Evolutionary conservation across 2,329 filamentous ascomycete genomes (phyloP).

Genomic region (Chaetomium sp.): DNA sequence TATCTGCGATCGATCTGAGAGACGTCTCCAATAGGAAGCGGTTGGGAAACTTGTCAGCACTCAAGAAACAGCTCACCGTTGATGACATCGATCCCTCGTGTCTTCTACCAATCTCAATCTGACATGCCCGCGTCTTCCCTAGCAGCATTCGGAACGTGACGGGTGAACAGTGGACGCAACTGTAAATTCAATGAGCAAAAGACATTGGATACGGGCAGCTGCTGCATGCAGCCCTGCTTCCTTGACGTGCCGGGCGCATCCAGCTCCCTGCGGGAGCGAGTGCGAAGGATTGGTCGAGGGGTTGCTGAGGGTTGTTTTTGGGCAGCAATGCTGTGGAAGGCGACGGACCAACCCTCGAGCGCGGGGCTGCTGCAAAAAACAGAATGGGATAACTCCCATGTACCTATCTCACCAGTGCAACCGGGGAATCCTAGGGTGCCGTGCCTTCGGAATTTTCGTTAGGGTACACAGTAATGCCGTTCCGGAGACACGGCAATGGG

Average conservation of each 20-base stretch:
- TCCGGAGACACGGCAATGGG: neutral
- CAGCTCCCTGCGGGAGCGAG: neutral
- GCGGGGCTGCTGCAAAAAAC: neutral
- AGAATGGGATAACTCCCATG: neutral
- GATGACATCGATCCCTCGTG: neutral
- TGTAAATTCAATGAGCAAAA: neutral
- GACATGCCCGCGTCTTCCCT: neutral
- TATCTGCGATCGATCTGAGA: too few species aligned
- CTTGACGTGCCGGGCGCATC: neutral
- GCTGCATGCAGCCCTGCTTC: conserved; percentile 13
- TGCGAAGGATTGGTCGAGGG: neutral
- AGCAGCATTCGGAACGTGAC: too few species aligned
- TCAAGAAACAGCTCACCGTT: too few species aligned
- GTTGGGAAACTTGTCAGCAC: too few species aligned
- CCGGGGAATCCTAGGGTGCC: neutral
- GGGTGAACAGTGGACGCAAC: neutral
- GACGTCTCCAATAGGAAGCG: too few species aligned
- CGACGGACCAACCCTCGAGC: neutral
- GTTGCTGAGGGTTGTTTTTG: neutral
- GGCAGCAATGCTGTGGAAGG: conserved; percentile 7
- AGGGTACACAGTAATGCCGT: neutral
- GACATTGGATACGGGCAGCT: conserved; percentile 1
- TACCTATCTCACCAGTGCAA: neutral
- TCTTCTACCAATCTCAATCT: neutral
- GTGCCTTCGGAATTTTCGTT: too few species aligned